Percentiles rank a stretch among this genome's conserved stretches.
phyloP scores from a whole-genome alignment of 2,329 filamentous ascomycete genomes.

The Didymosphaeria variabile region DNA sequence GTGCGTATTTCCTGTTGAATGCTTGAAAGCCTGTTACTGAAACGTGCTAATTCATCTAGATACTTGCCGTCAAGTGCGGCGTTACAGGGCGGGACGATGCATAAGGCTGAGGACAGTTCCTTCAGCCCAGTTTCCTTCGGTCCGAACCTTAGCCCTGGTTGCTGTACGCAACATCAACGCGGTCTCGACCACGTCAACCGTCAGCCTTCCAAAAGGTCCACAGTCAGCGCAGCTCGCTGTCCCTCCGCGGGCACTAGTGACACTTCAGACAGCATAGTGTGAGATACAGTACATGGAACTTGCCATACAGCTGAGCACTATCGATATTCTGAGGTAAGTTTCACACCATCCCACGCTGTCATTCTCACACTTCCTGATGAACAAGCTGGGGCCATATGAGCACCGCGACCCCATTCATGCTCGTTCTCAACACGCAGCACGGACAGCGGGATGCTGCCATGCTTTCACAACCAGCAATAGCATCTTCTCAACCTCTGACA shows the following conservation, averaged over 20 bases:
- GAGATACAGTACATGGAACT: neutral
- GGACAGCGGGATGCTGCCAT: conserved; percentile 1
- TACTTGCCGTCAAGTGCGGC: neutral
- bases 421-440: neutral
- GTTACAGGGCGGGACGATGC: neutral
- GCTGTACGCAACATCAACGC: neutral
- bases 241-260: neutral
- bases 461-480: conserved; percentile 10
- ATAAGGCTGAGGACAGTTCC: neutral
- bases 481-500: conserved; percentile 9
- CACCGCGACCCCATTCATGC: neutral
- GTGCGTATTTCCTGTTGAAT: neutral
- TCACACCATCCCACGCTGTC: neutral
- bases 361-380: neutral
- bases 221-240: neutral
- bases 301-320: neutral
- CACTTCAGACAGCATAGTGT: neutral
- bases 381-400: conserved; percentile 11
- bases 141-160: neutral
- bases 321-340: neutral
- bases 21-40: neutral
- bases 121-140: neutral
- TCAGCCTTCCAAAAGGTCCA: neutral
- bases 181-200: neutral
- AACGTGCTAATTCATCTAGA: neutral